Evolutionary conservation across 768 basidiomycete genomes (phyloP).

Genomic region (Termitomyces titanicus): DNA sequence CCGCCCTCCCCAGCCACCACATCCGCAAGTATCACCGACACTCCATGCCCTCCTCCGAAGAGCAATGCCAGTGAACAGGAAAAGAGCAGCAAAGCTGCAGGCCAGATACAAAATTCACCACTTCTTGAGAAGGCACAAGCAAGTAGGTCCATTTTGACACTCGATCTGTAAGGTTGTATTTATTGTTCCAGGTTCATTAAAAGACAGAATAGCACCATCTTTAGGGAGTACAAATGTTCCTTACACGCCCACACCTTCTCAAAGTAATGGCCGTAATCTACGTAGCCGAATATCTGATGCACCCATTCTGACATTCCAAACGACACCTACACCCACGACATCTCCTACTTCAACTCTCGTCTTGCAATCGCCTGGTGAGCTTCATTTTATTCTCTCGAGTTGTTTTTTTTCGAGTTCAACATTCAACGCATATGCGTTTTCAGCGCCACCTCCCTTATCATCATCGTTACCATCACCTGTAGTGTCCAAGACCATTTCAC

Average conservation of each 20-base stretch:
- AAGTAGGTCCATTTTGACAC: slow-evolving; percentile 5
- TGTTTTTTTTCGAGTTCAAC: neutral
- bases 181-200: slow-evolving; percentile 7
- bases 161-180: neutral
- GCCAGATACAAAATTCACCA: neutral
- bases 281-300: slow-evolving; percentile 13
- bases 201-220: slow-evolving; percentile 11
- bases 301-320: neutral
- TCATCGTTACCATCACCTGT: slow-evolving; percentile 6
- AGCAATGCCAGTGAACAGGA: neutral
- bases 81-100: neutral
- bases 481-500: slow-evolving; percentile 1
- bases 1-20: slow-evolving; percentile 1
- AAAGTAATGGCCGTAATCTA: slow-evolving; percentile 9
- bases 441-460: slow-evolving; percentile 3
- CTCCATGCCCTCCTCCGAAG: neutral
- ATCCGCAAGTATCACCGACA: neutral
- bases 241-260: neutral
- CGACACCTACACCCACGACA: neutral
- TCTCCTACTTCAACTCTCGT: slow-evolving; percentile 9
- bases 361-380: slow-evolving; percentile 7
- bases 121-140: slow-evolving; percentile 4
- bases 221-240: neutral
- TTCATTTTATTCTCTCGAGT: no score
- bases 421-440: neutral